Evolutionary conservation across 2,329 filamentous ascomycete species (phyloP).

Genomic region (Ascochyta clinopodiicola): DNA sequence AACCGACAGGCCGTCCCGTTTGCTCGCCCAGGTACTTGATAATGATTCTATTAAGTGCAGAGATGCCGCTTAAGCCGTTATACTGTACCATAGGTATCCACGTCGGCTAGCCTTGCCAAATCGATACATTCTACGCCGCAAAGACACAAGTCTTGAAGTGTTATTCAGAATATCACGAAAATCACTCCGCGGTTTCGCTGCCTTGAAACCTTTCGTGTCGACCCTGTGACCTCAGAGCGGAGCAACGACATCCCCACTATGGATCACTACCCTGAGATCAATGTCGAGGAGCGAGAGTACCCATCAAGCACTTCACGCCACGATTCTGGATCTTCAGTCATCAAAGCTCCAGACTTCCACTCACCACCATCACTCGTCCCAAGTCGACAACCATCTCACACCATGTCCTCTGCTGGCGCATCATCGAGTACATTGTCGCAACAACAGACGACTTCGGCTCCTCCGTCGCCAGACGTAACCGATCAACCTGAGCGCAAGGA

Average conservation of each 20-base stretch:
- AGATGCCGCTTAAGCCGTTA: background rate
- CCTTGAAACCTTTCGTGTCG: slow-evolving; percentile 1
- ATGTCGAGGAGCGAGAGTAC: slow-evolving; percentile 27
- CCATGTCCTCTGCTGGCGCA: slow-evolving; percentile 1
- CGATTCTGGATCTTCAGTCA: slow-evolving; percentile 26
- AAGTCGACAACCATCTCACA: slow-evolving; percentile 15
- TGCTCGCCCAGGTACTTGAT: slow-evolving; percentile 1
- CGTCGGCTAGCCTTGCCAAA: background rate
- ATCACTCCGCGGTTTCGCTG: slow-evolving; percentile 5
- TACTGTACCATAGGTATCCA: background rate
- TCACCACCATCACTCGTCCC: slow-evolving; percentile 10
- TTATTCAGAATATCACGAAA: background rate
- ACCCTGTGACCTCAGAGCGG: slow-evolving; percentile 14
- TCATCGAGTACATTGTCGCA: background rate
- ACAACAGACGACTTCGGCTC: background rate
- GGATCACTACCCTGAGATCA: slow-evolving; percentile 35
- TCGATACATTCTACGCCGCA: slow-evolving; percentile 4
- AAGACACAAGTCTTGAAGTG: background rate
- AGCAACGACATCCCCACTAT: slow-evolving; percentile 19
- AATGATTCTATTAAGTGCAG: slow-evolving; percentile 1
- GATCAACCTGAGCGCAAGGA: slow-evolving; percentile 15
- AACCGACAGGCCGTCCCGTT: background rate
- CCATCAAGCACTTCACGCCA: slow-evolving; percentile 23
- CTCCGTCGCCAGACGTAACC: slow-evolving; percentile 13
- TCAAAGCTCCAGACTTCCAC: slow-evolving; percentile 15